Evolutionary conservation across 129 eudicot species (phyloP).

Genomic region (Heracleum sosnowskyi): DNA sequence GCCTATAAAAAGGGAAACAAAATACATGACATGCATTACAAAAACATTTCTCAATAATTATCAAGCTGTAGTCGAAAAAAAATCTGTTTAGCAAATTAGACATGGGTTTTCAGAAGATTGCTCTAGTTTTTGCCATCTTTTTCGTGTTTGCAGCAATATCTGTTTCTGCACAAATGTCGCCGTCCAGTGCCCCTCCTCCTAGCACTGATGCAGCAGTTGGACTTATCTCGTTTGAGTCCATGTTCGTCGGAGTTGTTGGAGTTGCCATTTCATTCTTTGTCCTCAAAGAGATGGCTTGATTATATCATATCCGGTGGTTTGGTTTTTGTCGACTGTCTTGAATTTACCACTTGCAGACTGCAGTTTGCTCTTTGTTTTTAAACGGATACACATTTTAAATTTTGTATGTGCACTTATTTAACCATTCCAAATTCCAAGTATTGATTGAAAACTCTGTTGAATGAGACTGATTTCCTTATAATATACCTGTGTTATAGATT

Average conservation of each 20-base stretch:
- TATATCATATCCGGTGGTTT: too few relatives aligned
- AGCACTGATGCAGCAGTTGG: neutral
- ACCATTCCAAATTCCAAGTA: too few relatives aligned
- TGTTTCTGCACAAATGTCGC: constrained; percentile 2
- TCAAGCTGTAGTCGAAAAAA: neutral
- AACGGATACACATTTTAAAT: too few relatives aligned
- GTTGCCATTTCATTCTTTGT: neutral
- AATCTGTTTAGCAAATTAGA: neutral
- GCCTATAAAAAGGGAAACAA: constrained; percentile 3
- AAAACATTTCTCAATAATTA: neutral
- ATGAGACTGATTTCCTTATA: too few relatives aligned
- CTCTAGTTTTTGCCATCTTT: neutral
- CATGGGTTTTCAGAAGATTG: neutral
- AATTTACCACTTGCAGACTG: too few relatives aligned
- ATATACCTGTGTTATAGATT: too few relatives aligned
- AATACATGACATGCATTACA: neutral
- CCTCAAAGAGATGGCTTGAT: neutral
- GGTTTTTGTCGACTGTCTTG: too few relatives aligned
- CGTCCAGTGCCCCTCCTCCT: neutral
- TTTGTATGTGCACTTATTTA: too few relatives aligned
- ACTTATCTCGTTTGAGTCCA: neutral
- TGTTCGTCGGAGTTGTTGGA: neutral
- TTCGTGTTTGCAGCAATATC: neutral
- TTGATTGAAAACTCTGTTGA: too few relatives aligned
- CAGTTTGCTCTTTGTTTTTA: too few relatives aligned